Percentiles rank a stretch among this genome's conserved stretches.
These are phyloP conservation scores for Jamesozyma hellenica DNA, from an alignment of 805 yeast species.

Conservation along the genomic window DNA sequence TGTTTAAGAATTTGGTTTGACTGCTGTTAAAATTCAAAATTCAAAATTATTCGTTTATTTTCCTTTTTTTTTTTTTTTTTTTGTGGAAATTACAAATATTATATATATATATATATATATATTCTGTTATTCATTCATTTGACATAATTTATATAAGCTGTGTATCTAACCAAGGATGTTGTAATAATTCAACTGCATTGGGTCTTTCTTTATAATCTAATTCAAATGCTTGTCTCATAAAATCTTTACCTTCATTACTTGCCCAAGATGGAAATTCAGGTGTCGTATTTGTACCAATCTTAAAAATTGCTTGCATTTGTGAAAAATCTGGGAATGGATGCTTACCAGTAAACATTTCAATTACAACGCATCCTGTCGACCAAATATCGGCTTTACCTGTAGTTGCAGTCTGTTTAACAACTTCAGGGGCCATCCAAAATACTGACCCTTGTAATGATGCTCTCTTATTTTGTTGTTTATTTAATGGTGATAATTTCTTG, in stretches of 20 bases:
- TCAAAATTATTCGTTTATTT: too few species aligned
- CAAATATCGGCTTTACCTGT: constrained; percentile 93
- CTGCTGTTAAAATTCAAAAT: too few species aligned
- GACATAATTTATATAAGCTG: constrained; percentile 10
- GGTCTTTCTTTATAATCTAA: constrained; percentile 67
- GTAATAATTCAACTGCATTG: constrained; percentile 55
- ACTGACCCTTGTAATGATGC: constrained; percentile 90
- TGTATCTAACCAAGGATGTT: constrained; percentile 36
- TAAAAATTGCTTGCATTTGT: constrained; percentile 95
- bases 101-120: neutral
- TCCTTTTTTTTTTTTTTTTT: too few species aligned
- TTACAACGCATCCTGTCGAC: constrained; percentile 90
- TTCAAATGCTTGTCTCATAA: constrained; percentile 59
- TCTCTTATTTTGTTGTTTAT: constrained; percentile 34
- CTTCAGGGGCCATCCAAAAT: constrained; percentile 99
- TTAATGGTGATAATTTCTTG: constrained; percentile 50
- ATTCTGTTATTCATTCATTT: neutral
- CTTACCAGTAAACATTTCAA: constrained; percentile 91
- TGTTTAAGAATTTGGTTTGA: too few species aligned
- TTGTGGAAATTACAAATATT: too few species aligned
- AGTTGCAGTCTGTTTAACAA: constrained; percentile 83
- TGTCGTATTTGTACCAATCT: constrained; percentile 74
- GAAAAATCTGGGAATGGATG: constrained; percentile 94
- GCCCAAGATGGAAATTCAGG: constrained; percentile 75
- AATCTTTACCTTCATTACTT: constrained; percentile 56